phyloP scores from a whole-genome alignment of 2,329 filamentous ascomycete genomes.

The Coniochaeta prunicola region DNA sequence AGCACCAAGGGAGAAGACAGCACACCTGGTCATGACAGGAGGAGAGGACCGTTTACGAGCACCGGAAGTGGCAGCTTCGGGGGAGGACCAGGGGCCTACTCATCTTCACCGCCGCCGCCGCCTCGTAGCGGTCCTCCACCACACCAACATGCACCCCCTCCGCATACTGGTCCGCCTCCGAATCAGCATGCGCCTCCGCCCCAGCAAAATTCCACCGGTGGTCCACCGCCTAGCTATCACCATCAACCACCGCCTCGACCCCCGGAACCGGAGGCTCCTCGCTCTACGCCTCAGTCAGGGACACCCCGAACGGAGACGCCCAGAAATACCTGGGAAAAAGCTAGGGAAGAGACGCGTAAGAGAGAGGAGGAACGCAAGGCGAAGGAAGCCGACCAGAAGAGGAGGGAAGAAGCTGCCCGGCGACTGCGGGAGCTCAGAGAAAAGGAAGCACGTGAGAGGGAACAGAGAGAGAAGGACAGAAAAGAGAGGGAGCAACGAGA shows the following conservation, averaged over 20 bases:
- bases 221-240: constrained; percentile 8
- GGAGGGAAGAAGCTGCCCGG: constrained; percentile 47
- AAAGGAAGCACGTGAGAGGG: constrained; percentile 22
- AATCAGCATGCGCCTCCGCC: constrained; percentile 13
- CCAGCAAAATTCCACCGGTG: neutral
- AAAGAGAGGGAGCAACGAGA: constrained; percentile 21
- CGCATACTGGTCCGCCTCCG: constrained; percentile 20
- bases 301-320: constrained; percentile 24
- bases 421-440: constrained; percentile 34
- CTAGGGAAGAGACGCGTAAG: constrained; percentile 57
- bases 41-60: constrained; percentile 7
- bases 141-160: constrained; percentile 18
- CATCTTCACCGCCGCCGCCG: constrained; percentile 20
- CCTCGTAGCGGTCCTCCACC: constrained; percentile 20
- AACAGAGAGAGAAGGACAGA: constrained; percentile 25
- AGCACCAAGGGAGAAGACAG: constrained; percentile 13
- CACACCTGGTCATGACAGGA: constrained; percentile 13
- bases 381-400: constrained; percentile 53
- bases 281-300: constrained; percentile 17
- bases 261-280: constrained; percentile 14
- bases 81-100: constrained; percentile 19
- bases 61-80: constrained; percentile 21
- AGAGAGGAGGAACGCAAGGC: constrained; percentile 57
- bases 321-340: constrained; percentile 58
- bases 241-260: constrained; percentile 12